phyloP scores from a whole-genome alignment of 2,329 filamentous ascomycete species.

The Neurospora crassa region DNA sequence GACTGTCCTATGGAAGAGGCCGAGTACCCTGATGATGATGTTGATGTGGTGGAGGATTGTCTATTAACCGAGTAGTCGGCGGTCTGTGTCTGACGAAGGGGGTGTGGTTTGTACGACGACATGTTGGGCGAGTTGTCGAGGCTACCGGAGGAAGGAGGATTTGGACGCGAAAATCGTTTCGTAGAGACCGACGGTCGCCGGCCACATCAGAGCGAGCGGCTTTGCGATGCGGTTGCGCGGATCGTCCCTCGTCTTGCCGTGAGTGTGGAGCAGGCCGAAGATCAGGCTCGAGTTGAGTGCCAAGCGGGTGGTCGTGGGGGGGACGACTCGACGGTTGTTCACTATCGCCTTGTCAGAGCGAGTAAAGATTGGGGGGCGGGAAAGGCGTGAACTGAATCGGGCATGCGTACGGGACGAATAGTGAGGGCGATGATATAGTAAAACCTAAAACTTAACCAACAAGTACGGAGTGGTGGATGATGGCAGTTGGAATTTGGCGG shows the following conservation, averaged over 20 bases:
- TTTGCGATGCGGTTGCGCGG: conserved; percentile 3
- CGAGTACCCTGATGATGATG: conserved; percentile 61
- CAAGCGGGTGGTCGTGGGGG: conserved; percentile 2
- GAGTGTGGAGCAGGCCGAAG: neutral
- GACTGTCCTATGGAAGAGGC: conserved; percentile 37
- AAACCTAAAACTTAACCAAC: neutral
- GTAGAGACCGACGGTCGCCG: conserved; percentile 16
- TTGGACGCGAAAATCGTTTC: conserved; percentile 16
- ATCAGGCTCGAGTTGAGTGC: conserved; percentile 1
- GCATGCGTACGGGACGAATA: neutral
- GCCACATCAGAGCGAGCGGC: conserved; percentile 18
- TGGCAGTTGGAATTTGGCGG: neutral
- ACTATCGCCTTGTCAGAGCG: neutral
- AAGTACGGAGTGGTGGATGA: neutral
- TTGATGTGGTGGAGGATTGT: conserved; percentile 61
- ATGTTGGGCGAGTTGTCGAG: conserved; percentile 20
- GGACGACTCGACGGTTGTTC: neutral
- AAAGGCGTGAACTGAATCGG: neutral
- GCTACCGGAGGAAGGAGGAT: conserved; percentile 18
- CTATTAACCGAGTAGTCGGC: conserved; percentile 42
- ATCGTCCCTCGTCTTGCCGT: conserved; percentile 1
- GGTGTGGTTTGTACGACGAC: conserved; percentile 44
- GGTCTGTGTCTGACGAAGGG: conserved; percentile 47
- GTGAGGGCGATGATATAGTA: neutral
- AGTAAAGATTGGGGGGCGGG: neutral